phyloP scores from a whole-genome alignment of 345 rosid species.

The Ceriops zippeliana region DNA sequence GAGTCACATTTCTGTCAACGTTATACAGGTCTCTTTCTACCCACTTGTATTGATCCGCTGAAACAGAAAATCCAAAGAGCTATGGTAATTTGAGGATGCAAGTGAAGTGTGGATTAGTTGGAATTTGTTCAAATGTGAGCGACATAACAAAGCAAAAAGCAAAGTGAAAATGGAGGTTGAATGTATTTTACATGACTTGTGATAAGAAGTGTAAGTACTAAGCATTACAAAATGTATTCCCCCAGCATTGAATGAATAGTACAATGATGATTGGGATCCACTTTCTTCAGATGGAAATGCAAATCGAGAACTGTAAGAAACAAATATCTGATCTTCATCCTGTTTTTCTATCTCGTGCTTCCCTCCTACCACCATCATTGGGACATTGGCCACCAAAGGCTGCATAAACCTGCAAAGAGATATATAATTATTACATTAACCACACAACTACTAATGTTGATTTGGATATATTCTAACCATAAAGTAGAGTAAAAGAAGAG shows the following conservation, averaged over 20 bases:
- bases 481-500: not conserved
- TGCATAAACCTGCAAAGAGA: slow-evolving; percentile 67
- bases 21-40: slow-evolving; percentile 60
- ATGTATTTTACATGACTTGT: slow-evolving; percentile 49
- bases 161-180: not conserved
- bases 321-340: slow-evolving; percentile 61
- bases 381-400: slow-evolving; percentile 62
- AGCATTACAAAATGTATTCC: slow-evolving; percentile 91
- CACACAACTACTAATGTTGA: not conserved
- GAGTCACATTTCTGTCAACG: slow-evolving; percentile 63
- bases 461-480: not conserved
- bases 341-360: slow-evolving; percentile 79
- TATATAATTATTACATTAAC: slow-evolving; percentile 4
- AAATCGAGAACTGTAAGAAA: slow-evolving; percentile 75
- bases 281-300: slow-evolving; percentile 74
- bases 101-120: too few species aligned
- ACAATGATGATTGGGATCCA: slow-evolving; percentile 62
- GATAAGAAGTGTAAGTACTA: slow-evolving; percentile 58
- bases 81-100: not conserved
- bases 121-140: not conserved
- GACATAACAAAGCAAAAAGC: not conserved
- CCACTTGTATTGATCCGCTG: slow-evolving; percentile 86
- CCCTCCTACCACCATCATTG: slow-evolving; percentile 81
- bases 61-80: slow-evolving; percentile 11
- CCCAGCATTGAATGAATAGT: slow-evolving; percentile 89